Evolutionary conservation across 2,329 filamentous ascomycete genomes (phyloP), one percentile per base, ranked within the genome.

Genomic region (Paecilomyces fulvus): DNA sequence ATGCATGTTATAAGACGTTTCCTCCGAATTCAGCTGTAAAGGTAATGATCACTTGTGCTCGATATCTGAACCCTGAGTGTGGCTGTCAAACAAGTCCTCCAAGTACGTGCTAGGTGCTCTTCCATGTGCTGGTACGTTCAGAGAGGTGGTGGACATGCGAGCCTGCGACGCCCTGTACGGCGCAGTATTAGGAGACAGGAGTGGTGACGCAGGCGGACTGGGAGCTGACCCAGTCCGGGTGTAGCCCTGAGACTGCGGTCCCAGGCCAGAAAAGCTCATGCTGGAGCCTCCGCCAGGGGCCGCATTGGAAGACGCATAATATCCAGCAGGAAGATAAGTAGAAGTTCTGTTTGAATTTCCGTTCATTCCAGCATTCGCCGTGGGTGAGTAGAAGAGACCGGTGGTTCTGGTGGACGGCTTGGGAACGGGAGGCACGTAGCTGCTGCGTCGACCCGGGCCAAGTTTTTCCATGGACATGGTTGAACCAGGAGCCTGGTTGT

Each of bases 381-480:
- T 97, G 0, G 94, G 94, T 7, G 91, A 96, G 78, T 96, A 99
- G 82, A 99, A 99, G 14, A 97, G 80, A 60, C 87, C 89, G 37
- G 84, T 84, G 66, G 83, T 88, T 79, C 83, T 25, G 81, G 83
- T 53, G 75, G 75, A 9, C 43, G 65, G 55, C 66, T 65, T 61
- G n/a, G 37, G 37, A 8, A 43, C 17, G 65, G 68, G 64, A 55
- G 62, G 66, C 57, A 76, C 70, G 65, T 65, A 67, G 66, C 69
- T 70, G 68, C 72, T 65, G 67, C 71, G 64, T 64, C 60, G 66
- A 30, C 59, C 60, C 14, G 61, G 61, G 55, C 64, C 69, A 21
- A 81, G 66, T 53, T 81, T 79, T 57, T 84, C 81, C 52, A 84
- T 73, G 11, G 80, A 83, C 68, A 84, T 76, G 59, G 75, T 78